Conservation (phyloP, 495 filamentous ascomycete genomes). For the Penicillium lividum region DNA sequence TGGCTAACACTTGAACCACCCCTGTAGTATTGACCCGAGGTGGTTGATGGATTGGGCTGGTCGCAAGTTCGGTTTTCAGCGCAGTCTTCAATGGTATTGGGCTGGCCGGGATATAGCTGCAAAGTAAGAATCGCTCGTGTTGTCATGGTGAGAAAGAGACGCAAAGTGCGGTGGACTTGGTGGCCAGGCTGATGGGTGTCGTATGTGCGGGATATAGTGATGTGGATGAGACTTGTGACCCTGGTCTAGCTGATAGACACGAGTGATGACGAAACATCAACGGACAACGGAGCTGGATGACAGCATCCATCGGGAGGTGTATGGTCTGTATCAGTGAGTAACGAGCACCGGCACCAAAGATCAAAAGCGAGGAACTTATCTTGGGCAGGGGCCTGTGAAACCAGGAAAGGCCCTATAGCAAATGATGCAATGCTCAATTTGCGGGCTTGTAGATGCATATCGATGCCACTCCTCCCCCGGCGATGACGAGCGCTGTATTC, state of each 20-base stretch:
- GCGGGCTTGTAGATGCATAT: too few species aligned
- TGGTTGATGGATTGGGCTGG: constrained; percentile 2
- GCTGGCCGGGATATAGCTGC: constrained; percentile 1
- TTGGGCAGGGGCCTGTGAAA: constrained; percentile 1
- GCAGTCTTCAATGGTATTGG: background rate
- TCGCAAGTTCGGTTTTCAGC: background rate
- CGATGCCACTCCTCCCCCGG: too few species aligned
- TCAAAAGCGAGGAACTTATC: constrained; percentile 2
- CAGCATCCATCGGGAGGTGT: background rate
- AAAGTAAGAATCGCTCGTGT: background rate
- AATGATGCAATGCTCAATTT: too few species aligned
- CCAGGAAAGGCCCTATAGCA: too few species aligned
- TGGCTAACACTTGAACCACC: background rate
- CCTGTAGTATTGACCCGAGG: constrained; percentile 1
- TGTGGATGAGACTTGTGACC: background rate
- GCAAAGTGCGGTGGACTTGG: background rate
- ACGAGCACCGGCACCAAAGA: constrained; percentile 3
- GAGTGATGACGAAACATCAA: background rate
- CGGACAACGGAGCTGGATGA: background rate
- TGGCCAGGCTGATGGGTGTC: background rate
- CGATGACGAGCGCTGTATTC: too few species aligned
- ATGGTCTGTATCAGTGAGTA: background rate
- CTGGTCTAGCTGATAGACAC: background rate
- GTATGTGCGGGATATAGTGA: constrained; percentile 1
- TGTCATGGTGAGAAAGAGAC: background rate